A percentile compares a stretch with the other conserved stretches of the same genome.
Evolutionary conservation across 441 rosid genomes (phyloP).

Genomic region (Adansonia madagascariensis): DNA sequence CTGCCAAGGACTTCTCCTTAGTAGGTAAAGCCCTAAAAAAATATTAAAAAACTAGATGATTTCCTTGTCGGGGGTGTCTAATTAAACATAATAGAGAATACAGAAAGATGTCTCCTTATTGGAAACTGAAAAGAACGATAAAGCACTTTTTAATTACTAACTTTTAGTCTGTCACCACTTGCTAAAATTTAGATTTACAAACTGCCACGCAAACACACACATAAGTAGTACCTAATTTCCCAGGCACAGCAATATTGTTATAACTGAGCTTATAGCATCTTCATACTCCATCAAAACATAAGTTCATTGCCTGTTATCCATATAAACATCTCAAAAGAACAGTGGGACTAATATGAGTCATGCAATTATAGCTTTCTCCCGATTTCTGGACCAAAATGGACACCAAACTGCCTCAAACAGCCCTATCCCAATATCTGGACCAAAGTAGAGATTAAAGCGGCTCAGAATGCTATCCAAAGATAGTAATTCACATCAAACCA

Average conservation of each 20-base stretch:
- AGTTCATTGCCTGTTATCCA: neutral
- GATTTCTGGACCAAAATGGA: neutral
- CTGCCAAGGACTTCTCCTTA: neutral
- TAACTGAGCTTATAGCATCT: slow-evolving; percentile 5
- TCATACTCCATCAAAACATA: slow-evolving; percentile 21
- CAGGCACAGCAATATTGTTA: neutral
- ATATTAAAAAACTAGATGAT: neutral
- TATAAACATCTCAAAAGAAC: neutral
- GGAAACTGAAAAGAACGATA: slow-evolving; percentile 14
- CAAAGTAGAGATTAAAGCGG: neutral
- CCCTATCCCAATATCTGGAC: neutral
- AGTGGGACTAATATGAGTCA: neutral
- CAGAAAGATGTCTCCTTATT: neutral
- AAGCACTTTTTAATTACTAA: slow-evolving; percentile 7
- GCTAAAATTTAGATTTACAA: slow-evolving; percentile 3
- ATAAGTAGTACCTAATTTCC: neutral
- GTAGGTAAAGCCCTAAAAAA: slow-evolving; percentile 3
- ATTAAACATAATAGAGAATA: slow-evolving; percentile 3
- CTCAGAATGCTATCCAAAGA: neutral
- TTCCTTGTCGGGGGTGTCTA: slow-evolving; percentile 1
- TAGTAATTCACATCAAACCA: slow-evolving; percentile 5
- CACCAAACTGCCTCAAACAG: neutral
- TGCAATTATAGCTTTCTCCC: neutral
- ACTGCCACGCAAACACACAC: neutral
- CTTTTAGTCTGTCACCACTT: neutral